Conservation (phyloP, 208 protist species). For the Acanthamoeba sp. region DNA sequence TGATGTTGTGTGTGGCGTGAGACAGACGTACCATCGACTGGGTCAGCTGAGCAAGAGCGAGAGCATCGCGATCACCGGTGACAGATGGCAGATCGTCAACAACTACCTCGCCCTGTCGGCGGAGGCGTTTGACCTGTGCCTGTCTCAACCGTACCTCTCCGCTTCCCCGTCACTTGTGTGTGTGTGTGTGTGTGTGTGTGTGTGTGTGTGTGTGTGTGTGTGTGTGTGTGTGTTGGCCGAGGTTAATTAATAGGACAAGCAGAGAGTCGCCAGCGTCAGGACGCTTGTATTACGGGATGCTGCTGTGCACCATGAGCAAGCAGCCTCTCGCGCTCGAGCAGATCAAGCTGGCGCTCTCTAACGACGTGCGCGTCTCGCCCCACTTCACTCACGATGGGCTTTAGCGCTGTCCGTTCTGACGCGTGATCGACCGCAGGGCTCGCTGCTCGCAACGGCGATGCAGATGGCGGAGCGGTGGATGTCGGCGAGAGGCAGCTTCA, state of each 20-base stretch:
- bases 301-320: slow-evolving; percentile 30
- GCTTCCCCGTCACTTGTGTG: background rate
- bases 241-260: background rate
- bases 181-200: background rate
- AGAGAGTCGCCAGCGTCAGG: background rate
- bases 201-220: background rate
- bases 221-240: background rate
- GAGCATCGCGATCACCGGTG: background rate
- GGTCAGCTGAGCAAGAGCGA: background rate
- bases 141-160: background rate
- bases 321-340: background rate
- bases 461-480: background rate
- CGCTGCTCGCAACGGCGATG: background rate
- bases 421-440: background rate
- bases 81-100: background rate
- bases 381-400: background rate
- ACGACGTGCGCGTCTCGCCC: background rate
- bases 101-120: background rate
- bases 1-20: too few species aligned
- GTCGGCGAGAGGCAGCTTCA: background rate
- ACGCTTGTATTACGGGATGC: background rate
- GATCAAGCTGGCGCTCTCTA: background rate
- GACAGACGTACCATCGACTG: slow-evolving; percentile 37
- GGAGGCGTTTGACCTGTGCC: slow-evolving; percentile 20
- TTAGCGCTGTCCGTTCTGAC: too few species aligned